A percentile compares a stretch with the other conserved stretches of the same genome.
Evolutionary conservation across 1,139 yeast species (phyloP).

Genomic region (Suhomyces guaymorum): DNA sequence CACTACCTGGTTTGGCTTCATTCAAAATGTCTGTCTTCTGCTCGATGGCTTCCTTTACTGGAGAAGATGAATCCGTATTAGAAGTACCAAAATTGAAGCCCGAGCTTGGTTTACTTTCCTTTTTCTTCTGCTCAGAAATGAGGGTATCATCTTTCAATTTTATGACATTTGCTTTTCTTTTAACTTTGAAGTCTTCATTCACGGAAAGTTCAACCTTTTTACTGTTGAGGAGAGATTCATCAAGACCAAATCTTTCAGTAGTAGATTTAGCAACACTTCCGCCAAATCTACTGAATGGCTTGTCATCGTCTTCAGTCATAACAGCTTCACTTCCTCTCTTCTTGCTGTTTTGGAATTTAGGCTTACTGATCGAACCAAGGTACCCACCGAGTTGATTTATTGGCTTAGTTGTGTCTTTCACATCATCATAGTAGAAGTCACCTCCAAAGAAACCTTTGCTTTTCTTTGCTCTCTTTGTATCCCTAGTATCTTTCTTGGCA

Average conservation of each 20-base stretch:
- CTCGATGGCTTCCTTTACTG: slow-evolving; percentile 26
- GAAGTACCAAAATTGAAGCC: slow-evolving; percentile 41
- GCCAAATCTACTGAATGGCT: slow-evolving; percentile 17
- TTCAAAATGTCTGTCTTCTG: slow-evolving; percentile 12
- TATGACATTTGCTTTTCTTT: slow-evolving; percentile 30
- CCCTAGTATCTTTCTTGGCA: slow-evolving; percentile 3
- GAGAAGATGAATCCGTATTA: too few relatives aligned
- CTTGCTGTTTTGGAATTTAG: slow-evolving; percentile 22
- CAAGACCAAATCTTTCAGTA: slow-evolving; percentile 21
- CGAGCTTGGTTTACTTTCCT: slow-evolving; percentile 31
- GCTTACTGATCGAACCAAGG: slow-evolving; percentile 34
- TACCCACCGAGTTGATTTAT: slow-evolving; percentile 29
- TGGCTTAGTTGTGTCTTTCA: slow-evolving; percentile 10
- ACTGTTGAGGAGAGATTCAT: slow-evolving; percentile 20
- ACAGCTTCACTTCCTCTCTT: not conserved
- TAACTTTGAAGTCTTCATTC: slow-evolving; percentile 31
- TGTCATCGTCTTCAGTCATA: slow-evolving; percentile 19
- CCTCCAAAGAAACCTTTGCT: slow-evolving; percentile 34
- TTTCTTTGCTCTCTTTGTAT: slow-evolving; percentile 21
- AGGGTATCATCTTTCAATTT: slow-evolving; percentile 28
- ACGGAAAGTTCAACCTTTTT: slow-evolving; percentile 23
- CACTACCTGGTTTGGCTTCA: too few relatives aligned
- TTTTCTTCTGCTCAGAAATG: slow-evolving; percentile 8
- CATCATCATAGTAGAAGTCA: slow-evolving; percentile 39
- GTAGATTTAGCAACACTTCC: slow-evolving; percentile 16